These are phyloP conservation scores for Kwoniella shivajii DNA, from an alignment of 1,284 basidiomycete genomes.

Conservation along the genomic window DNA sequence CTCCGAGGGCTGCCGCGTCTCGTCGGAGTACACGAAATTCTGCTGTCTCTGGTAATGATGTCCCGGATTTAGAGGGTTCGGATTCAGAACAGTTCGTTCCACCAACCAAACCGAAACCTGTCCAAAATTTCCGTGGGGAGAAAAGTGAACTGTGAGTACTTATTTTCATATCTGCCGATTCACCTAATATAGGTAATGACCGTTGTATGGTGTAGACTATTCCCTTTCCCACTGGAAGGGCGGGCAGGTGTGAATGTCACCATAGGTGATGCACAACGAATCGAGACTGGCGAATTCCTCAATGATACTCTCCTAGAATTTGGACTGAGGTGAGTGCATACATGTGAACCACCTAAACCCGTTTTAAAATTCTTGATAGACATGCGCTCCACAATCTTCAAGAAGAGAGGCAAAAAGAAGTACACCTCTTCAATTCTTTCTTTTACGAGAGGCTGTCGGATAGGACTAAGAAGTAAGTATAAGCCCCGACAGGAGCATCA, in stretches of 20 bases:
- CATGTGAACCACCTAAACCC: background rate
- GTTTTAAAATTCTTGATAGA: slow-evolving; percentile 53
- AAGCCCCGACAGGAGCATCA: slow-evolving; percentile 8
- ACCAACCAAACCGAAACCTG: background rate
- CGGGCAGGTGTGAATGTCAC: slow-evolving; percentile 76
- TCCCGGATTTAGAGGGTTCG: background rate
- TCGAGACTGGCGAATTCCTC: slow-evolving; percentile 77
- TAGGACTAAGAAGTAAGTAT: slow-evolving; percentile 61
- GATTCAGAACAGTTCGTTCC: background rate
- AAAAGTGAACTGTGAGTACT: slow-evolving; percentile 32
- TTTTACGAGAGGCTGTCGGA: slow-evolving; percentile 91
- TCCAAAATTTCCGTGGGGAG: slow-evolving; percentile 9
- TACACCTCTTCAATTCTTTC: slow-evolving; percentile 94
- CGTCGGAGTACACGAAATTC: slow-evolving; percentile 4
- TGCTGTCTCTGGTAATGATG: background rate
- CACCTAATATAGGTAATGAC: background rate
- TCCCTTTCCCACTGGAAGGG: slow-evolving; percentile 71
- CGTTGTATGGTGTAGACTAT: slow-evolving; percentile 14
- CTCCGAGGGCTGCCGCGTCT: background rate
- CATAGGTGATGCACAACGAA: slow-evolving; percentile 70
- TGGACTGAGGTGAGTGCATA: slow-evolving; percentile 73
- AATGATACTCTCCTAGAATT: slow-evolving; percentile 97
- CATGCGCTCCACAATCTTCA: slow-evolving; percentile 67
- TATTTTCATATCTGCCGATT: background rate
- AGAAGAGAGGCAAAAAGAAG: slow-evolving; percentile 66